Conservation (phyloP, 768 basidiomycete genomes). For the Mycena belliarum region DNA sequence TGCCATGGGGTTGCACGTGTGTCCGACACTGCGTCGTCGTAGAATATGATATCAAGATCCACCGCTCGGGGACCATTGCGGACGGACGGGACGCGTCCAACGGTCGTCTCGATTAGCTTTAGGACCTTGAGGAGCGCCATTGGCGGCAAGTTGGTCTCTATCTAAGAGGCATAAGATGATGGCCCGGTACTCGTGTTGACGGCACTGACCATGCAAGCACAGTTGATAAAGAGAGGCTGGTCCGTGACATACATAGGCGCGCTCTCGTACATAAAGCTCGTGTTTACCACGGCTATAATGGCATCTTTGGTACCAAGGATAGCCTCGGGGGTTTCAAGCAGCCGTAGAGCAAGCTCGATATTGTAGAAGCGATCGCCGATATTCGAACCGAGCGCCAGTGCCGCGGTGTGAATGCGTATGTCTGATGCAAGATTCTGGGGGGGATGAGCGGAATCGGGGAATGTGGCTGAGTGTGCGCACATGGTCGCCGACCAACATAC, state of each 20-base stretch:
- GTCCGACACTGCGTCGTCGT: conserved; percentile 62
- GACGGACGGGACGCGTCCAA: conserved; percentile 79
- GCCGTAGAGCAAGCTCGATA: conserved; percentile 73
- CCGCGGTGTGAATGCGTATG: conserved; percentile 36
- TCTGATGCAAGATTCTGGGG: neutral
- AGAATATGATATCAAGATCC: conserved; percentile 87
- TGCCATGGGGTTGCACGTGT: conserved; percentile 45
- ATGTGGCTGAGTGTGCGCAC: neutral
- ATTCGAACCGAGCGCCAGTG: conserved; percentile 88
- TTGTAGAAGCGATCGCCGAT: conserved; percentile 84
- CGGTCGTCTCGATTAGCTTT: conserved; percentile 69
- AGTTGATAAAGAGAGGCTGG: conserved; percentile 87
- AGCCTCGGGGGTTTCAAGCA: conserved; percentile 56
- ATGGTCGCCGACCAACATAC: neutral
- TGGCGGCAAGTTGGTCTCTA: conserved; percentile 73
- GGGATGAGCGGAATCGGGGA: neutral
- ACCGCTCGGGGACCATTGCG: conserved; percentile 87
- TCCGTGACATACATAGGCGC: conserved; percentile 94
- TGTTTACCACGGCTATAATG: conserved; percentile 53
- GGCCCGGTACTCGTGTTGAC: neutral
- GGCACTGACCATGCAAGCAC: conserved; percentile 79
- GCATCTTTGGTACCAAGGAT: conserved; percentile 32
- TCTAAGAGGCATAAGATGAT: conserved; percentile 39
- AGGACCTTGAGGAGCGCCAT: conserved; percentile 56
- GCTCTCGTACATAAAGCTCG: conserved; percentile 91